phyloP scores from a whole-genome alignment of 192 early-diverging fungal genomes.

The Backusella tuberculispora region DNA sequence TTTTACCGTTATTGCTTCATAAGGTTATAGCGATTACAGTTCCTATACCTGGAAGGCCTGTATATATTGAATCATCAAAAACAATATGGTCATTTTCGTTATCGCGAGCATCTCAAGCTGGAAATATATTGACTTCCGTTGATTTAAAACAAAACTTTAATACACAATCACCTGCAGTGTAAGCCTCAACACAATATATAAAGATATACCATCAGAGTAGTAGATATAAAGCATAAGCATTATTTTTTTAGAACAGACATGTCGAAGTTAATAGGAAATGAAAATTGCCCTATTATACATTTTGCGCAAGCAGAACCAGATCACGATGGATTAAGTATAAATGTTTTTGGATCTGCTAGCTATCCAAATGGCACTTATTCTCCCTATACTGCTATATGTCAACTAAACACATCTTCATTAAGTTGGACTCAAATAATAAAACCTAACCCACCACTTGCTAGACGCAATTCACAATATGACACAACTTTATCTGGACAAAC shows the following conservation, averaged over 20 bases:
- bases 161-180: constrained; percentile 13
- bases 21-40: not conserved
- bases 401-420: not conserved
- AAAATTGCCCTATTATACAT: constrained; percentile 23
- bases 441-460: constrained; percentile 12
- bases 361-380: constrained; percentile 11
- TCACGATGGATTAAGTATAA: constrained; percentile 17
- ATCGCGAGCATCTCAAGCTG: constrained; percentile 20
- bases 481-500: constrained; percentile 11
- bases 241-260: constrained; percentile 20
- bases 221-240: not conserved
- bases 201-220: not conserved
- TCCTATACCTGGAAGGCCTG: constrained; percentile 18
- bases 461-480: not conserved
- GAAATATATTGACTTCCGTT: constrained; percentile 13
- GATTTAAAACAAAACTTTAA: constrained; percentile 10
- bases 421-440: constrained; percentile 6
- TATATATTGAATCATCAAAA: constrained; percentile 11
- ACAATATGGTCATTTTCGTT: constrained; percentile 23
- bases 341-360: constrained; percentile 6
- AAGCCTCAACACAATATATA: not conserved
- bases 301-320: constrained; percentile 4
- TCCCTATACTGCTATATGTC: constrained; percentile 13
- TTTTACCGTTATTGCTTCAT: constrained; percentile 5
- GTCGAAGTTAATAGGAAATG: not conserved